Base-by-base conservation (phyloP, 2,329 filamentous ascomycete species). In the Salinomyces thailandicus region DNA sequence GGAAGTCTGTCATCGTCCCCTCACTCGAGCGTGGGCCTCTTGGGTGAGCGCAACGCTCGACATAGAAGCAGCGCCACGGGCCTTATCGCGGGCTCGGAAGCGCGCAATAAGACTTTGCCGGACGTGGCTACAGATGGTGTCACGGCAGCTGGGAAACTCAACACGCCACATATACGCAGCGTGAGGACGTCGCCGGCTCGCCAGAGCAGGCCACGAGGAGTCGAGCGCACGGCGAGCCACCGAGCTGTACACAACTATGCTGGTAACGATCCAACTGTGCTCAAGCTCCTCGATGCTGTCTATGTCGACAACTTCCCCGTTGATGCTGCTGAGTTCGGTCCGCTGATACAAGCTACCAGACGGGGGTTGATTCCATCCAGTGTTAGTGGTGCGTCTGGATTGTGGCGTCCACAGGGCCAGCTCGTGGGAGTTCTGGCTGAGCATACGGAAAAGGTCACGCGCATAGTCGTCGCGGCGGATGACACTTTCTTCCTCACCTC, bases 401-500 rank as follows among this genome's bases (percentile, higher is more conserved):
- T 75, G 2, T 98, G 91, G 91, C 79, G 77, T 46, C 91, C 91
- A 0, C 75, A 79, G 37, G 87, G 91, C 2, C 79, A 77, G 35
- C 69, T 96, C 6, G 81, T 96, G 14, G 85, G 87, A 2, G 85
- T 85, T 1, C 86, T 96, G 53, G 77, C 83, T 1, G 91, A 98
- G 57, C 91, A 98, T 55, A 78, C 71, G 18, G 85, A 77, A 0
- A 75, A 84, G 5, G 76, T 96, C 45, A 94, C 82, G 52, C 77
- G 87, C 7, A 75, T 96, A 8, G 69, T 82, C 2, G 75, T 85
- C 5, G 80, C 91, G 2, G 85, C 89, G 0, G 91, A 98, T 54
- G 89, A 98, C 57, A 67, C 79, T 4, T 98, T 98, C 63, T 98
- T 98, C 60, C 72, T 95, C 38, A 96, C 91, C 1, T 89, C 79